Conservation (phyloP, 225 moss, liverwort and hornwort species). For the Marchantia paleacea region DNA sequence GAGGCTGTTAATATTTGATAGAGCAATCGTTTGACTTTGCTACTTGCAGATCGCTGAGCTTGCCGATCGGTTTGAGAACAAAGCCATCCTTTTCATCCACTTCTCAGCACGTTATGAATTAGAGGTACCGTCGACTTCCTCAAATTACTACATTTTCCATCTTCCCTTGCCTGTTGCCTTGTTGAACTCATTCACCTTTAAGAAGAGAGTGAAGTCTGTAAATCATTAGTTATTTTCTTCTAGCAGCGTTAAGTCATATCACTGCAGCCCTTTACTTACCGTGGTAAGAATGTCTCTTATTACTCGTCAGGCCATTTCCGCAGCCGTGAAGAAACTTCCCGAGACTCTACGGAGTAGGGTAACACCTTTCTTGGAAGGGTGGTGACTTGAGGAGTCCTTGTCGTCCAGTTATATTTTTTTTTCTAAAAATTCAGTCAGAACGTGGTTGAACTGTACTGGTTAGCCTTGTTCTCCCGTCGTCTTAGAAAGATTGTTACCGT, state of each 20-base stretch:
- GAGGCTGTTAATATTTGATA: no score
- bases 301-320: conserved; percentile 58
- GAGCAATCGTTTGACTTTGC: not conserved
- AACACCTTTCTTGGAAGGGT: conserved; percentile 71
- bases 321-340: conserved; percentile 60
- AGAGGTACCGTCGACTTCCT: conserved; percentile 44
- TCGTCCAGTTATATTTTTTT: not conserved
- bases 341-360: conserved; percentile 63
- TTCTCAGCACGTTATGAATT: conserved; percentile 92
- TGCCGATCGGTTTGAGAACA: conserved; percentile 68
- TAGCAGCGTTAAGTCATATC: not conserved
- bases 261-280: not conserved
- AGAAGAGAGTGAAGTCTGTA: not conserved
- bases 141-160: not conserved
- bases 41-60: conserved; percentile 58
- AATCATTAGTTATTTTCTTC: not conserved
- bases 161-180: not conserved
- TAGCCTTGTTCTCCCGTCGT: not conserved
- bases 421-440: not conserved
- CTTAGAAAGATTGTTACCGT: no score
- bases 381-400: conserved; percentile 24
- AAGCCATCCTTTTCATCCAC: conserved; percentile 74
- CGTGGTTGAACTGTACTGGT: not conserved
- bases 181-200: not conserved
- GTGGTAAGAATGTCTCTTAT: not conserved